Evolutionary conservation across 768 basidiomycete genomes (phyloP), one percentile per base, ranked within the genome.

Genomic region (Leccinum rimulosum): DNA sequence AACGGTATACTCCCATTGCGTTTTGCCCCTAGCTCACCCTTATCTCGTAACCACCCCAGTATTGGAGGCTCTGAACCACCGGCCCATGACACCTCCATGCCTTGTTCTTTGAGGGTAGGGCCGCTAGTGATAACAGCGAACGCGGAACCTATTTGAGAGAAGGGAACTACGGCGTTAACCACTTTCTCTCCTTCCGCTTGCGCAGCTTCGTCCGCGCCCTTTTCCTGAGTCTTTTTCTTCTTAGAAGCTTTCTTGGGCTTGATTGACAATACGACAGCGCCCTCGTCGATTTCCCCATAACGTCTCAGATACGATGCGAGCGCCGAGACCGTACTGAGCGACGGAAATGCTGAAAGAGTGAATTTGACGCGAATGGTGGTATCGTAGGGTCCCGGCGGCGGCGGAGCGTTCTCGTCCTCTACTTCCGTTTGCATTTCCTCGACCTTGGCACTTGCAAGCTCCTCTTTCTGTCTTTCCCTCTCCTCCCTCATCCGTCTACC

Each of bases 281-380:
- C 78, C 1, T 78, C 76, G 64, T 93, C 91, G 2, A 81, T 78
- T 2, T 79, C 70, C 1, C 91, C 90, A 61, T 89, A 91, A 0
- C 77, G 79, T 7, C 76, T 65, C 35, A 93, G 75, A 52, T 91
- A 77, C 10, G 65, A 50, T 1, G 70, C 63, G 1, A 73, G 51
- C 7, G 70, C 63, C 4, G 65, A 56, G 14, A 68, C 49, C 2
- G 65, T 65, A 28, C 17, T 12, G 54, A 73, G 72, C 1, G 45
- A 50, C 19, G 73, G 85, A 61, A 84, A 82, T 1, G 79, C 69
- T 50, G 85, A 79, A 9, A 89, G 73, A 4, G 78, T 69, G 69
- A 84, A 93, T 72, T 87, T 92, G 62, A 93, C 70, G 55, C 84
- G 83, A 60, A 93, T 76, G 14, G 91, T 92, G 1, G 90, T 91